Conservation (phyloP, 805 yeast species). For the Teunomyces aglyptinius region DNA sequence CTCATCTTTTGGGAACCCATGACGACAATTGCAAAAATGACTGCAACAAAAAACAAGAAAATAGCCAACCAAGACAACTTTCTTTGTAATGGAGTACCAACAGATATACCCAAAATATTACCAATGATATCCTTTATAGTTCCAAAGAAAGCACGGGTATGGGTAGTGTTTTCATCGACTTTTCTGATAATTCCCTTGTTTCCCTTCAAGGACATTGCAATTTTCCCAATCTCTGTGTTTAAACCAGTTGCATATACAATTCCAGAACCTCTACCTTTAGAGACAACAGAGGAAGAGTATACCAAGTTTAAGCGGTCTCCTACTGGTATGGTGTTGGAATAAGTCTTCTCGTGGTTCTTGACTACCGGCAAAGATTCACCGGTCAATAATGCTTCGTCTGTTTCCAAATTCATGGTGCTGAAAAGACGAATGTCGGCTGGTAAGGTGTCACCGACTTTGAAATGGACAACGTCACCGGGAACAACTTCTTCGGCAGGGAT, state of each 20-base stretch:
- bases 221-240: slow-evolving; percentile 69
- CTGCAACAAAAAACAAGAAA: slow-evolving; percentile 69
- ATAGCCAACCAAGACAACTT: slow-evolving; percentile 76
- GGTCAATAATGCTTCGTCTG: slow-evolving; percentile 65
- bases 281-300: slow-evolving; percentile 62
- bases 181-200: slow-evolving; percentile 37
- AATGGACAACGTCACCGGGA: slow-evolving; percentile 67
- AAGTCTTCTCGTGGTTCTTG: slow-evolving; percentile 47
- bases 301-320: slow-evolving; percentile 77
- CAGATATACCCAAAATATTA: slow-evolving; percentile 68
- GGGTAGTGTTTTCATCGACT: slow-evolving; percentile 44
- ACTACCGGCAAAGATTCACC: slow-evolving; percentile 67
- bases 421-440: slow-evolving; percentile 71
- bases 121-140: slow-evolving; percentile 58
- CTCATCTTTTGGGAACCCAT: slow-evolving; percentile 78
- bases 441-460: slow-evolving; percentile 69
- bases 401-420: slow-evolving; percentile 61
- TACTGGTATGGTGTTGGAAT: slow-evolving; percentile 48
- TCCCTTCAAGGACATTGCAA: slow-evolving; percentile 58
- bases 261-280: slow-evolving; percentile 75
- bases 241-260: slow-evolving; percentile 68
- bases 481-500: slow-evolving; percentile 64
- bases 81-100: slow-evolving; percentile 81
- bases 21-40: slow-evolving; percentile 80
- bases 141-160: slow-evolving; percentile 44